Evolutionary conservation across 352 stramenopile species (phyloP).

Genomic region (Globisporangium cederbergense): DNA sequence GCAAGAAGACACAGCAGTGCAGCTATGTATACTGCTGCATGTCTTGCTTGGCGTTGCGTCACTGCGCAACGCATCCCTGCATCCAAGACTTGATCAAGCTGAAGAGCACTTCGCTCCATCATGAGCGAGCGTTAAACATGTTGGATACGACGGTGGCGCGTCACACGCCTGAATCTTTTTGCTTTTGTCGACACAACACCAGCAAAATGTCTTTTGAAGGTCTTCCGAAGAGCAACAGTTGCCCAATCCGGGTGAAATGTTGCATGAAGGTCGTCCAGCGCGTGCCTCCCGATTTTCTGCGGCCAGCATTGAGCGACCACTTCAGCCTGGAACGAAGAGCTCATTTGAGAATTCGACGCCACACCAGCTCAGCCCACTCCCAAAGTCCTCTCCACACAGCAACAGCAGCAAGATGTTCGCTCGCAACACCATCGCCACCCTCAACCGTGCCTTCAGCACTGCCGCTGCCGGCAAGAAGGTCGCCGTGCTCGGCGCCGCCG

Average conservation of each 20-base stretch:
- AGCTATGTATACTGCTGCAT: not conserved
- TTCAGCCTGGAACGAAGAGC: not conserved
- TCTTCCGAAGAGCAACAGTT: not conserved
- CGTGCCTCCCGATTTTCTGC: constrained; percentile 12
- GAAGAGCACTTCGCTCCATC: constrained; percentile 2
- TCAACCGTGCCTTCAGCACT: constrained; percentile 51
- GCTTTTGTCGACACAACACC: constrained; percentile 14
- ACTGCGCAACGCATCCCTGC: too few relatives aligned
- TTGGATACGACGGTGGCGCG: constrained; percentile 2
- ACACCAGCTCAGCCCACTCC: not conserved
- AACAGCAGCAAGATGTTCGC: constrained; percentile 18
- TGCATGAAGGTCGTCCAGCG: constrained; percentile 8
- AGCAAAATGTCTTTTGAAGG: not conserved
- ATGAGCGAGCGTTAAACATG: too few relatives aligned
- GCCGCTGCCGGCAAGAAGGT: constrained; percentile 72
- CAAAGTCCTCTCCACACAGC: too few relatives aligned
- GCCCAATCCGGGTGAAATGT: not conserved
- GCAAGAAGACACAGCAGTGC: not conserved
- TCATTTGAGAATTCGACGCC: constrained; percentile 22
- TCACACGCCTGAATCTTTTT: constrained; percentile 7
- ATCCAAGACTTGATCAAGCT: not conserved
- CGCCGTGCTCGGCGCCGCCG: constrained; percentile 90
- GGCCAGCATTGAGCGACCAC: constrained; percentile 7
- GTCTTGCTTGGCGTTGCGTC: not conserved
- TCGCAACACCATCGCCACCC: constrained; percentile 20